Evolutionary conservation across 1,284 basidiomycete species (phyloP).

Genomic region (Apiotrichum domesticum): DNA sequence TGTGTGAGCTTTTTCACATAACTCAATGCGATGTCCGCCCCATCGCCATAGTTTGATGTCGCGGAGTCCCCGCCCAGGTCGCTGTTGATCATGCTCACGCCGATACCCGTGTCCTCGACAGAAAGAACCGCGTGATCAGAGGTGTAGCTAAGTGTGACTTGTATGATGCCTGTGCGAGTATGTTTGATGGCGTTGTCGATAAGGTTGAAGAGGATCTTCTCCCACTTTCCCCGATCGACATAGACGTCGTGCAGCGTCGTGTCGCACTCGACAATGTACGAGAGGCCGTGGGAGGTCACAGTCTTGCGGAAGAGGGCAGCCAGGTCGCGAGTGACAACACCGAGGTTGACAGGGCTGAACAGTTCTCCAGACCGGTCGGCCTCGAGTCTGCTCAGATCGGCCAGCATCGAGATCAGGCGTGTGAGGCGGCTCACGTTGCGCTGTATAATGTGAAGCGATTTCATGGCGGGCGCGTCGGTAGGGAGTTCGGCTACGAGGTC

Average conservation of each 20-base stretch:
- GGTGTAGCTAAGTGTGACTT: constrained; percentile 27
- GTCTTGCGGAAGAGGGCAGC: constrained; percentile 44
- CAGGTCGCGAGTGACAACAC: constrained; percentile 43
- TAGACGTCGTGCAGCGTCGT: constrained; percentile 31
- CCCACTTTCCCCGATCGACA: constrained; percentile 48
- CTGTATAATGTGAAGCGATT: constrained; percentile 39
- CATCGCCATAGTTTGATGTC: constrained; percentile 42
- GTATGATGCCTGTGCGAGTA: constrained; percentile 31
- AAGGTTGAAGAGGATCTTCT: constrained; percentile 48
- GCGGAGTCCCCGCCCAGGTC: constrained; percentile 42
- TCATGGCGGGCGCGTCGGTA: constrained; percentile 28
- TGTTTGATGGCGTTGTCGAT: constrained; percentile 47
- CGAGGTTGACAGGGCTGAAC: constrained; percentile 44
- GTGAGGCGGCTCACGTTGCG: constrained; percentile 39
- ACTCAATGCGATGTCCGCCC: constrained; percentile 46
- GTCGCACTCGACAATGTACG: constrained; percentile 44
- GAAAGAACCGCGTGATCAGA: constrained; percentile 27
- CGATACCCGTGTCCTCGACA: constrained; percentile 47
- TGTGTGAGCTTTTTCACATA: constrained; percentile 46
- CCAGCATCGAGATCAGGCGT: constrained; percentile 42
- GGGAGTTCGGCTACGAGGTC: constrained; percentile 29
- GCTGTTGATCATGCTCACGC: constrained; percentile 42
- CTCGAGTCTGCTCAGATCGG: constrained; percentile 44
- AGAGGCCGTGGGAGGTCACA: constrained; percentile 33
- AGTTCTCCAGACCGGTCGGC: constrained; percentile 40